phyloP scores from a whole-genome alignment of 257 asterid species.

The Nicotiana sylvestris region DNA sequence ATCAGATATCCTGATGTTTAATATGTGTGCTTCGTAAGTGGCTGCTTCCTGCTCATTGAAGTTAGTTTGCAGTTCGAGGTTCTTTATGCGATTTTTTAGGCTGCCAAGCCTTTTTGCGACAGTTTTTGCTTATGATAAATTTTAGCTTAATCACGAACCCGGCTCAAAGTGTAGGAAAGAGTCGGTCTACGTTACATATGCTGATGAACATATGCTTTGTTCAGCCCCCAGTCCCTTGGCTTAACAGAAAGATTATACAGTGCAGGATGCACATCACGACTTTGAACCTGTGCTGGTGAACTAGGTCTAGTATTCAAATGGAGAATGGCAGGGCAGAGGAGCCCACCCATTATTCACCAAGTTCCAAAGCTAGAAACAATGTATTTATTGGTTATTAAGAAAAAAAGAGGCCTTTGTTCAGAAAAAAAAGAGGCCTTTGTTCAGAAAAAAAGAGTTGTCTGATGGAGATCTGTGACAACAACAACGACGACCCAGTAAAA shows the following conservation, averaged over 20 bases:
- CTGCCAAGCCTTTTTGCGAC: not conserved
- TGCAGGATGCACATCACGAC: not conserved
- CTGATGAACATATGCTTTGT: not conserved
- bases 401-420: too few species aligned
- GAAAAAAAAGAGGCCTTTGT: not conserved
- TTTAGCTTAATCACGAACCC: not conserved
- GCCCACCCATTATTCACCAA: not conserved
- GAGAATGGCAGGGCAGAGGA: not conserved
- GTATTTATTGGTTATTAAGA: not conserved
- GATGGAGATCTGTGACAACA: not conserved
- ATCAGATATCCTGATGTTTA: not conserved
- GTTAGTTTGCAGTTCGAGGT: not conserved
- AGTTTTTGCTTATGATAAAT: not conserved
- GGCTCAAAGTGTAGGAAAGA: not conserved
- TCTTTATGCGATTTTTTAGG: not conserved
- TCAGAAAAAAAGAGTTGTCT: not conserved
- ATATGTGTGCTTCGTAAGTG: not conserved
- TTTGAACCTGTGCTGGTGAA: not conserved
- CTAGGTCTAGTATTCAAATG: not conserved
- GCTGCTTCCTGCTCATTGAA: not conserved
- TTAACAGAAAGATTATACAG: not conserved
- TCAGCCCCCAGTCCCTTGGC: not conserved
- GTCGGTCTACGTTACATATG: not conserved
- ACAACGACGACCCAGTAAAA: too few species aligned
- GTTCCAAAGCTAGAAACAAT: not conserved